Percentiles rank a stretch among this genome's conserved stretches.
Evolutionary conservation across 2,329 filamentous ascomycete genomes (phyloP).

Genomic region (Botrytis hyacinthi): DNA sequence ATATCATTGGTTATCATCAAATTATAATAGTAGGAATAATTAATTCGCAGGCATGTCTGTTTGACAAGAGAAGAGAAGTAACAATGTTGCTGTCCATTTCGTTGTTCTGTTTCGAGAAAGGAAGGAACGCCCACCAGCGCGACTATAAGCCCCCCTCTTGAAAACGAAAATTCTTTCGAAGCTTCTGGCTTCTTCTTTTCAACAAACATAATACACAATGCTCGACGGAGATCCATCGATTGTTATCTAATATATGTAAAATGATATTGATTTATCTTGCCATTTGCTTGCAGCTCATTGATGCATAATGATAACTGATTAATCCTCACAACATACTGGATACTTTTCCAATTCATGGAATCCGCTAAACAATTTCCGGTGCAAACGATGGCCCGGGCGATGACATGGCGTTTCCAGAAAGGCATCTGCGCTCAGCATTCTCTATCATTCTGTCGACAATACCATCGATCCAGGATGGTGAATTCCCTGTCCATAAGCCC

Average conservation of each 20-base stretch:
- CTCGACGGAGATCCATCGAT: neutral
- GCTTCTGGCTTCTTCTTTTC: neutral
- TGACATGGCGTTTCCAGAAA: neutral
- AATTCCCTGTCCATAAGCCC: slow-evolving; percentile 3
- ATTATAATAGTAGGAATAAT: neutral
- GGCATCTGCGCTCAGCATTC: neutral
- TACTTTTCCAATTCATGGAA: neutral
- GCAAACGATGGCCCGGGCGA: neutral
- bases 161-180: neutral
- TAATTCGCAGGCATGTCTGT: neutral
- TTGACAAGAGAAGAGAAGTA: neutral
- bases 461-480: slow-evolving; percentile 6
- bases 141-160: neutral
- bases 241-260: neutral
- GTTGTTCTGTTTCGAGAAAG: neutral
- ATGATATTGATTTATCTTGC: neutral
- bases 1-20: neutral
- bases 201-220: neutral
- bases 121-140: neutral
- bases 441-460: slow-evolving; percentile 13
- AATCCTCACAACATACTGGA: neutral
- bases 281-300: neutral
- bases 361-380: neutral
- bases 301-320: neutral
- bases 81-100: neutral